Base-by-base conservation (phyloP, 139 green algal genomes). In the Tetraselmis chui region DNA sequence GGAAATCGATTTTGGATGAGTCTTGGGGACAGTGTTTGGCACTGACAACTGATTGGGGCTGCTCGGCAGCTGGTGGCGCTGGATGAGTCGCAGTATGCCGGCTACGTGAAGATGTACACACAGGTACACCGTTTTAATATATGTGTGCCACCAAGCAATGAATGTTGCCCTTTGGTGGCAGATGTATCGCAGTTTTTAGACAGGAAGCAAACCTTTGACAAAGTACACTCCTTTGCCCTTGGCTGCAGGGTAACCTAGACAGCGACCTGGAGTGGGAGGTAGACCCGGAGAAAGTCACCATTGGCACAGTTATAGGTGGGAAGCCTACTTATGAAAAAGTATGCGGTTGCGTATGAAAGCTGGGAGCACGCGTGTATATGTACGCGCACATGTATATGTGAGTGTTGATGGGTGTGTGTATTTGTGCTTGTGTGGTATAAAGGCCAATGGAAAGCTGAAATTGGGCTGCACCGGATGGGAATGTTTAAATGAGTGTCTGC, bases 231-330 rank as follows among this genome's bases (percentile, higher is more conserved):
- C 45, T 18, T 67, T 67, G 11, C 45, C 18, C 18, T 67, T 67
- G 84, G 86, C 26, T 28, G 45, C 45, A 67, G 45, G 45, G 45
- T 5, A 67, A 18, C 45, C 18, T 67, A 25, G 45, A 67, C 5
- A 67, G 18, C 18, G 45, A 67, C 11, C 45, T 67, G 45, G 45
- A 67, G 85, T 97, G 94, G 94, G 94, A 97, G 84, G 89, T 97
- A 2, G 92, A 96, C 76, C 93, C 94, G 18, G 84, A 86, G n/a
- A 87, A 90, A 27, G 85, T 97, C 28, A 83, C 91, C 29, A 86
- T 97, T 1, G 80, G 45, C 11, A 67, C 45, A 67, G 45, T 67
- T 18, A 67, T 67, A 67, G 45, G 45, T 67, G 45, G 11, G 45
- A 67, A 25, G 45, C 45, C 45, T 5, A 18, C 45, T 5, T 5